Conservation (phyloP, 441 rosid species). For the Erodium texanum region DNA sequence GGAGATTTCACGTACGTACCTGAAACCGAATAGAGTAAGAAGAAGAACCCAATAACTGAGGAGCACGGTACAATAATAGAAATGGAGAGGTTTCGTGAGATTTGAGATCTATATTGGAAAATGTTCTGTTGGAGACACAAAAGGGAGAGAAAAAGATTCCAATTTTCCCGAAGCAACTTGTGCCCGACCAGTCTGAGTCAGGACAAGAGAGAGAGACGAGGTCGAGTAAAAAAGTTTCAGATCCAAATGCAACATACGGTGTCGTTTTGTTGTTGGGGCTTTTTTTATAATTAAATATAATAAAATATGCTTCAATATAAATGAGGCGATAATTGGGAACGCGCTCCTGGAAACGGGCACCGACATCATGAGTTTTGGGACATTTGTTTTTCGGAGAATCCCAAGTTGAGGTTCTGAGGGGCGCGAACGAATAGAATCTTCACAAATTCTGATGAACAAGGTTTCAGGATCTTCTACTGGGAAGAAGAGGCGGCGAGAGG, state of each 20-base stretch:
- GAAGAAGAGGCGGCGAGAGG: conserved; percentile 1
- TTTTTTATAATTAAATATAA: no score
- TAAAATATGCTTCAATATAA: no score
- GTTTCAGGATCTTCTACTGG: conserved; percentile 4
- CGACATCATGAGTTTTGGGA: neutral
- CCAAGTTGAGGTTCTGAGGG: neutral
- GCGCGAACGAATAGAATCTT: neutral
- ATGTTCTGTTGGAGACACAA: neutral
- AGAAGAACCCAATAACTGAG: neutral
- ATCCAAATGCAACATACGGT: neutral
- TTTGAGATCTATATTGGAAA: neutral
- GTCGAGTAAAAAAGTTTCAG: neutral
- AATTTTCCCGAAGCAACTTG: neutral
- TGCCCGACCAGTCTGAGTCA: neutral
- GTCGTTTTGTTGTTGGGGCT: neutral
- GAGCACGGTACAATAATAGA: neutral
- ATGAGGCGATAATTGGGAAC: no score
- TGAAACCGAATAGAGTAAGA: neutral
- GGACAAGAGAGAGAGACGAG: neutral
- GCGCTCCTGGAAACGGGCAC: no score
- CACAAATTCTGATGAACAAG: neutral
- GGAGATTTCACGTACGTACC: neutral
- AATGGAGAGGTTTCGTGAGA: neutral
- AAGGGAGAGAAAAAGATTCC: neutral
- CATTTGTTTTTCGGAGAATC: neutral